phyloP scores from a whole-genome alignment of 2,329 filamentous ascomycete species.

The Talaromyces sp. region DNA sequence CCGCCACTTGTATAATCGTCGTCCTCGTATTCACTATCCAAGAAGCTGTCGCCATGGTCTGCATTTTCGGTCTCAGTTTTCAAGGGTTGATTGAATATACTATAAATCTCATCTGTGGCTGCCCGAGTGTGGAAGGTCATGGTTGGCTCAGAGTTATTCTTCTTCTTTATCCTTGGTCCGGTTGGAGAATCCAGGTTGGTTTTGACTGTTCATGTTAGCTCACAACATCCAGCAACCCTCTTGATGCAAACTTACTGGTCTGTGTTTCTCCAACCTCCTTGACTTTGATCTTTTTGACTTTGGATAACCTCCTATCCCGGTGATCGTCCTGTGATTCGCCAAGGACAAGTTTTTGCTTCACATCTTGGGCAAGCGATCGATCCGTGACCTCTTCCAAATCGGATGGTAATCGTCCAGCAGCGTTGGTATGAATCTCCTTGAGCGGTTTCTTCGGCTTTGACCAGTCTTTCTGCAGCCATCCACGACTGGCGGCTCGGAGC shows the following conservation, averaged over 20 bases:
- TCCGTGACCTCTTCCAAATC: conserved; percentile 22
- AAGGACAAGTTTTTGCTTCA: conserved; percentile 35
- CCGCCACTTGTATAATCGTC: conserved; percentile 79
- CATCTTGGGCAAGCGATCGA: conserved; percentile 30
- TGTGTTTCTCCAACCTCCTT: conserved; percentile 84
- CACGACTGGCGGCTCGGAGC: conserved; percentile 73
- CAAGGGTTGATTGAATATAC: conserved; percentile 89
- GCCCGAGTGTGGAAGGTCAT: conserved; percentile 97
- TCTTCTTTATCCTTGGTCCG: conserved; percentile 78
- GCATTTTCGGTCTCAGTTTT: conserved; percentile 51
- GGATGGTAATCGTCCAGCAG: conserved; percentile 21
- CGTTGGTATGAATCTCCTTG: conserved; percentile 50
- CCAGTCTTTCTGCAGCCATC: conserved; percentile 62
- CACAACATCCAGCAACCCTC: conserved; percentile 31
- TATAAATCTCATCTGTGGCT: conserved; percentile 95
- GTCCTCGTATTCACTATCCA: conserved; percentile 63
- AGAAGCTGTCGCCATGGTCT: conserved; percentile 60
- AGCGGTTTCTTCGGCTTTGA: conserved; percentile 52
- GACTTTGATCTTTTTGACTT: conserved; percentile 70
- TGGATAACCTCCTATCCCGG: conserved; percentile 37
- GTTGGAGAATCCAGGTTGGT: conserved; percentile 89
- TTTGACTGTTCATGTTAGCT: conserved; percentile 63
- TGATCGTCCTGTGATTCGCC: conserved; percentile 27
- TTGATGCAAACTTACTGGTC: conserved; percentile 63
- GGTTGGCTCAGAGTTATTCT: conserved; percentile 76